Base-by-base conservation (phyloP, 345 rosid species). In the Melaleuca quinquenervia region DNA sequence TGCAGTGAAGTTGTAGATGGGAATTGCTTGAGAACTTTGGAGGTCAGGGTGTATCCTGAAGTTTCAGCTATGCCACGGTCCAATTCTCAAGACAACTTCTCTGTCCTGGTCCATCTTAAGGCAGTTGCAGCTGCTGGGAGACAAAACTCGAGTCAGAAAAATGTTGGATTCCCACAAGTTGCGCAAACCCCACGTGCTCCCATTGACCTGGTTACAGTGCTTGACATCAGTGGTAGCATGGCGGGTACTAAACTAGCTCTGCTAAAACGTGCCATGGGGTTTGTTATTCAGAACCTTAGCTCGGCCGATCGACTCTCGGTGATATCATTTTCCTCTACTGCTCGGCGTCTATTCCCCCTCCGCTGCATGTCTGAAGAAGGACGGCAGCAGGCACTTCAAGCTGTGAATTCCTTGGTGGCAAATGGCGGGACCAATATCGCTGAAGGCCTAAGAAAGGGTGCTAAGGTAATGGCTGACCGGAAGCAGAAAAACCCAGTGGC, bases 221-320 rank as follows among this genome's bases (percentile, higher is more conserved):
- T 98, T 86, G 99, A 98, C 87, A 91, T 93, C 87, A 98, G 99
- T 84, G 99, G 99, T 53, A 98, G 99, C 91, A 98, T 98, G 99
- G 97, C 99, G 0, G 99, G 99, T 70, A 98, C 98, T 55, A 98
- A 96, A 91, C 93, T 98, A 44, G 99, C 98, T 60, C 87, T 98
- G 89, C 93, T 98, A 8, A 98, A 98, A 93, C 93, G 99, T 41
- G 99, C 99, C 12, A 96, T 96, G 99, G 99, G 99, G 9, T 98
- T 98, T 86, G 98, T 98, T 52, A 98, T 98, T 89, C 99, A 96
- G 89, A 98, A 96, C 89, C 98, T 98, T 82, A 95, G 99, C 41
- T 92, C 93, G 75, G 91, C 91, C 16, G 99, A 98, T 84, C 91
- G 99, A 91, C 99, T 98, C 56, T 98, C 99, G 5, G 99, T 98